A percentile compares a stretch with the other conserved stretches of the same genome.
These are phyloP conservation scores for Cercospora sp. DNA, from an alignment of 2,329 filamentous ascomycete species.

Conservation along the genomic window DNA sequence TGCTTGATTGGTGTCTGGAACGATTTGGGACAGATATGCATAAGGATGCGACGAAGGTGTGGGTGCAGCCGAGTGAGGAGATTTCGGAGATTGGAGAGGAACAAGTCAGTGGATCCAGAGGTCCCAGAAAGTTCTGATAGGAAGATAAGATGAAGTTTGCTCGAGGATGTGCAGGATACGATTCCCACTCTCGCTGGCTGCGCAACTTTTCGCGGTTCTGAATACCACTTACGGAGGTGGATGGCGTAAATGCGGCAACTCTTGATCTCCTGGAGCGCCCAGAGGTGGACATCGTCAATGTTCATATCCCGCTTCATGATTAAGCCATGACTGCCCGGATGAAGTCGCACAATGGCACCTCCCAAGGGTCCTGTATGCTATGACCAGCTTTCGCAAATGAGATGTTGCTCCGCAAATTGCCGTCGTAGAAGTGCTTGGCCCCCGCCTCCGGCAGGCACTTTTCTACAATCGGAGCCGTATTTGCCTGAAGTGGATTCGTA, in stretches of 20 bases:
- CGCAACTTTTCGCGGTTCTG: neutral
- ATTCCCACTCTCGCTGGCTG: neutral
- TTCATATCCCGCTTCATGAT: too few species aligned
- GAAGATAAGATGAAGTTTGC: neutral
- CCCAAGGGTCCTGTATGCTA: neutral
- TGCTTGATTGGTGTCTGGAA: slow-evolving; percentile 47
- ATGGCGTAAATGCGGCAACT: neutral
- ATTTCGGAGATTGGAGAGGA: slow-evolving; percentile 43
- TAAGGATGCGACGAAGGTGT: slow-evolving; percentile 48
- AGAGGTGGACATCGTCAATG: too few species aligned
- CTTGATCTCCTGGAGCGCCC: too few species aligned
- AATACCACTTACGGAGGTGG: neutral
- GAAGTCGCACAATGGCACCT: neutral
- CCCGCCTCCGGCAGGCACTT: neutral
- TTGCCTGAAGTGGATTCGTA: neutral
- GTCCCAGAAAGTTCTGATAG: slow-evolving; percentile 48
- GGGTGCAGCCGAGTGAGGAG: slow-evolving; percentile 46
- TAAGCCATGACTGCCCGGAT: neutral
- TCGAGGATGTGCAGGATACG: neutral
- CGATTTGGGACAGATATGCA: slow-evolving; percentile 48
- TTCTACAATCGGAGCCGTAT: neutral
- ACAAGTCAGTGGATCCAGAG: slow-evolving; percentile 49
- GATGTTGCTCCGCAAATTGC: neutral
- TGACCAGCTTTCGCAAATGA: neutral
- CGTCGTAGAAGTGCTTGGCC: neutral